Evolutionary conservation across 208 protist species (phyloP), one percentile per base, ranked within the genome.

Genomic region (Acanthamoeba healyi): DNA sequence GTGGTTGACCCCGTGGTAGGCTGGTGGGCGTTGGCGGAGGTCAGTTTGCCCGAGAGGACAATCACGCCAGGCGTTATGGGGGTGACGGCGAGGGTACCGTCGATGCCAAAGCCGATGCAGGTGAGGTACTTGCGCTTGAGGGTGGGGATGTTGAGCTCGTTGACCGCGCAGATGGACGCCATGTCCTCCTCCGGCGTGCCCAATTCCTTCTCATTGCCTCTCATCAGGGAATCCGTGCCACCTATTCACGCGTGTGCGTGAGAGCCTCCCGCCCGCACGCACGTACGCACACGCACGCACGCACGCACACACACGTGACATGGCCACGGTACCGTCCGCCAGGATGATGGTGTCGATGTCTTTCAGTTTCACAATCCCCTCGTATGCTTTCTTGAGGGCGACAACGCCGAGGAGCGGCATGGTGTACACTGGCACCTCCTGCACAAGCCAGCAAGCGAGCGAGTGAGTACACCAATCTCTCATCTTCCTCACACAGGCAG

Each of bases 31-130:
- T 42, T 54, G n/a, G 72, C 6, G 42, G 38, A 12, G n/a, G n/a
- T n/a, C n/a, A n/a, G n/a, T n/a, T n/a, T n/a, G n/a, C n/a, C n/a
- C n/a, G n/a, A n/a, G n/a, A n/a, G n/a, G n/a, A n/a, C n/a, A n/a
- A n/a, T n/a, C n/a, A n/a, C n/a, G n/a, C n/a, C n/a, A n/a, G n/a
- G n/a, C n/a, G n/a, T n/a, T n/a, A n/a, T n/a, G n/a, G n/a, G n/a
- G n/a, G n/a, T n/a, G n/a, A n/a, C 72, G 26, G 26, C 14, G 9
- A 82, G 14, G 42, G 42, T 54, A 82, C 72, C 72, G n/a, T 82
- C 72, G n/a, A 82, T 26, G 19, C 72, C 72, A 46, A 82, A 82
- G 72, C 72, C 72, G 42, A 82, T 82, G 38, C 72, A 82, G n/a
- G 38, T 29, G 24, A 82, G 34, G 38, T 54, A 42, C 72, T 82